Conservation (phyloP, 495 filamentous ascomycete genomes). For the Wilcoxina mikolae region DNA sequence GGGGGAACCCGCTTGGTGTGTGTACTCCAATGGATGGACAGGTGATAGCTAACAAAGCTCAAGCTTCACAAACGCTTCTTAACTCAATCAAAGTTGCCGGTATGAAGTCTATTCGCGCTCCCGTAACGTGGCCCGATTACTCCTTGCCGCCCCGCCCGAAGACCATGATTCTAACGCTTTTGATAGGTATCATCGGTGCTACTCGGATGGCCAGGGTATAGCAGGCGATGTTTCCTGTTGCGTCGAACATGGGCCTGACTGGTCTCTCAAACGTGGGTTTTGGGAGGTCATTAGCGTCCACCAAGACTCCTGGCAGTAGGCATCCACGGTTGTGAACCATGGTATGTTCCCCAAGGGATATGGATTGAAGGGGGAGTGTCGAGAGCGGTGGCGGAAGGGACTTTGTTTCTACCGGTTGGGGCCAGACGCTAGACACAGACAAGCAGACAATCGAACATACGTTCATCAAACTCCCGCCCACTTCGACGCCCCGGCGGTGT, state of each 20-base stretch:
- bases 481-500: constrained; percentile 41
- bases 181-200: too few species aligned
- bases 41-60: not conserved
- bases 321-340: constrained; percentile 47
- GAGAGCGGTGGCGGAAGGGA: too few species aligned
- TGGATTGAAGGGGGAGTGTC: too few species aligned
- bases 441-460: constrained; percentile 38
- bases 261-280: constrained; percentile 38
- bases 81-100: constrained; percentile 39
- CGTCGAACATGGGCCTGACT: constrained; percentile 45
- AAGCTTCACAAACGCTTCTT: constrained; percentile 20
- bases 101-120: constrained; percentile 46
- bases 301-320: constrained; percentile 48
- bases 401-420: constrained; percentile 28
- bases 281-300: constrained; percentile 46
- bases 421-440: constrained; percentile 43
- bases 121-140: constrained; percentile 46
- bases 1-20: constrained; percentile 38
- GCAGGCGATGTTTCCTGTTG: too few species aligned
- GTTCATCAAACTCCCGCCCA: constrained; percentile 39
- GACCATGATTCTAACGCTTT: too few species aligned
- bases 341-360: too few species aligned
- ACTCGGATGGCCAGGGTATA: constrained; percentile 45
- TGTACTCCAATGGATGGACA: not conserved
- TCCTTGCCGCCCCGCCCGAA: constrained; percentile 37